These are phyloP conservation scores for Candolleomyces efflorescens DNA, from an alignment of 768 basidiomycete species.

Conservation along the genomic window DNA sequence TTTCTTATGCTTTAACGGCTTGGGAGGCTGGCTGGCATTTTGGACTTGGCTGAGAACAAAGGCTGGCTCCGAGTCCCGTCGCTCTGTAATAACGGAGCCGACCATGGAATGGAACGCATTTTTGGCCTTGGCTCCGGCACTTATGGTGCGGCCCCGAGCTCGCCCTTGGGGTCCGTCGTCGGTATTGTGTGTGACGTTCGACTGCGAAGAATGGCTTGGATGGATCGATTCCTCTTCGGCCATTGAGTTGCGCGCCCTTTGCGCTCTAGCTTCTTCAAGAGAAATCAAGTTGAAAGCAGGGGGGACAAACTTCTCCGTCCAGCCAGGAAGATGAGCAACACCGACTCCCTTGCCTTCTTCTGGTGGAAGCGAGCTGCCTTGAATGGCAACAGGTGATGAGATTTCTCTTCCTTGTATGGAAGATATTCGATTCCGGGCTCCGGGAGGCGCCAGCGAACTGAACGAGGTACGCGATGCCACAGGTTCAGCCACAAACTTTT, in stretches of 20 bases:
- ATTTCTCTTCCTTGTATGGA: slow-evolving; percentile 49
- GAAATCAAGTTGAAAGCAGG: slow-evolving; percentile 66
- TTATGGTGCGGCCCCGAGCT: slow-evolving; percentile 55
- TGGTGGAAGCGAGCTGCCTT: slow-evolving; percentile 23
- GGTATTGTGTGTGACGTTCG: slow-evolving; percentile 10
- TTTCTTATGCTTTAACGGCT: slow-evolving; percentile 67
- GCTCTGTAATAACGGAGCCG: slow-evolving; percentile 36
- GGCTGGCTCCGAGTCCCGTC: slow-evolving; percentile 36
- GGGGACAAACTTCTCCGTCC: slow-evolving; percentile 42
- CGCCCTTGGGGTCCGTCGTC: slow-evolving; percentile 7
- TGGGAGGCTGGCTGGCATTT: slow-evolving; percentile 19
- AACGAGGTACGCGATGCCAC: slow-evolving; percentile 6
- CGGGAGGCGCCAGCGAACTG: slow-evolving; percentile 4
- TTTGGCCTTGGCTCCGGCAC: slow-evolving; percentile 53
- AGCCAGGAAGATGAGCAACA: slow-evolving; percentile 37
- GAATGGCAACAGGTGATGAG: slow-evolving; percentile 48
- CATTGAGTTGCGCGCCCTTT: slow-evolving; percentile 55
- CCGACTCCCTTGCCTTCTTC: slow-evolving; percentile 24
- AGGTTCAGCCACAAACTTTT: slow-evolving; percentile 32
- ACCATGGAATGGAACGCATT: slow-evolving; percentile 41
- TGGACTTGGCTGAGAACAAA: slow-evolving; percentile 10
- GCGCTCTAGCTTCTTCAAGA: slow-evolving; percentile 74
- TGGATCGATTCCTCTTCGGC: not conserved
- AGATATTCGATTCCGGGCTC: slow-evolving; percentile 19
- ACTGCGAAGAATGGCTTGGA: slow-evolving; percentile 17